A percentile compares a stretch with the other conserved stretches of the same genome.
Conservation (phyloP, 1,139 yeast genomes). For the Scheffersomyces lignicola region DNA sequence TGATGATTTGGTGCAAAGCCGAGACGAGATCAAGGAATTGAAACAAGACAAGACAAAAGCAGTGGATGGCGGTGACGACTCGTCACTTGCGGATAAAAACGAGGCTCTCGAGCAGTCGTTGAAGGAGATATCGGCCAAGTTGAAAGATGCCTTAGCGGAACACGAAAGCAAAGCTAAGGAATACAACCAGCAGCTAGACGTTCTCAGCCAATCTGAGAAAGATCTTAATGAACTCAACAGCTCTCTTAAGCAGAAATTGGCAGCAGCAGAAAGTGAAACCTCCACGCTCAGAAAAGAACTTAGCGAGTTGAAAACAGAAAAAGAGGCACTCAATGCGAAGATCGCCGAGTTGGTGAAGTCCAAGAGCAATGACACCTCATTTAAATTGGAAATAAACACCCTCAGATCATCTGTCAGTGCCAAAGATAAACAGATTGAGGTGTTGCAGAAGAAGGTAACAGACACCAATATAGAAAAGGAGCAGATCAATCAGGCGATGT, state of each 20-base stretch:
- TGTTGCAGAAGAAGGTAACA: constrained; percentile 38
- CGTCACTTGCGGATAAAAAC: constrained; percentile 14
- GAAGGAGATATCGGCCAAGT: constrained; percentile 4
- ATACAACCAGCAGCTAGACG: constrained; percentile 5
- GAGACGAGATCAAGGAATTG: constrained; percentile 36
- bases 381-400: constrained; percentile 43
- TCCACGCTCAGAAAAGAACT: constrained; percentile 20
- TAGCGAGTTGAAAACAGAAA: constrained; percentile 22
- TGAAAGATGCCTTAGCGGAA: constrained; percentile 14
- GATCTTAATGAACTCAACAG: constrained; percentile 5
- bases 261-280: constrained; percentile 9
- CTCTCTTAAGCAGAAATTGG: constrained; percentile 2
- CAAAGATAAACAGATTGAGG: constrained; percentile 51
- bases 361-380: constrained; percentile 40
- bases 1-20: constrained; percentile 64
- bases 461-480: constrained; percentile 38
- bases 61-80: constrained; percentile 2
- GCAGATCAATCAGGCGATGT: constrained; percentile 36
- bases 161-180: constrained; percentile 14
- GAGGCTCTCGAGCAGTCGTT: constrained; percentile 9
- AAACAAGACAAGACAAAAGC: constrained; percentile 9
- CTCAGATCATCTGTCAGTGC: constrained; percentile 39
- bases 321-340: constrained; percentile 25
- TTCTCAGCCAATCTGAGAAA: constrained; percentile 6
- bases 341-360: constrained; percentile 31